A percentile compares a stretch with the other conserved stretches of the same genome.
Conservation (phyloP, 2,329 filamentous ascomycete genomes). For the Scytalidium lignicola region DNA sequence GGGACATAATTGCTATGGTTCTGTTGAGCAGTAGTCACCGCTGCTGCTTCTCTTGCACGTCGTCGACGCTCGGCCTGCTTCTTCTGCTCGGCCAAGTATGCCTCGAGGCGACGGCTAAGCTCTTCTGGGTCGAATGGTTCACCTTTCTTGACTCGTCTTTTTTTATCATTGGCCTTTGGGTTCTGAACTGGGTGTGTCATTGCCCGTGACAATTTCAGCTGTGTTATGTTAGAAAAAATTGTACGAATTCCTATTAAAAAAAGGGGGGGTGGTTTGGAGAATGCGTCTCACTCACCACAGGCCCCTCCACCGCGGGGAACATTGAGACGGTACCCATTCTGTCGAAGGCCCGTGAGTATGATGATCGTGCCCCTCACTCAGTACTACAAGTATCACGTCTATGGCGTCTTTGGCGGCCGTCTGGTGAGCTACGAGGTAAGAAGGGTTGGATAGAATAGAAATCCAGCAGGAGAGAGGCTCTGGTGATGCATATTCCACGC, state of each 20-base stretch:
- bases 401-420: not conserved
- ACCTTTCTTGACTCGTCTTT: constrained; percentile 20
- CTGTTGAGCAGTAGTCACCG: constrained; percentile 8
- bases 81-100: constrained; percentile 47
- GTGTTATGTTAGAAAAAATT: constrained; percentile 7
- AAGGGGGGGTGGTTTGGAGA: not conserved
- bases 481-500: not conserved
- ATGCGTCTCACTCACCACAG: constrained; percentile 6
- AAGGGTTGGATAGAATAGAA: not conserved
- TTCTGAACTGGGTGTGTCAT: constrained; percentile 21
- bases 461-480: not conserved
- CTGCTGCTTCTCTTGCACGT: constrained; percentile 14
- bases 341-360: not conserved
- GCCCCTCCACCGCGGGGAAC: constrained; percentile 4
- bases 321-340: constrained; percentile 7
- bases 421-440: not conserved
- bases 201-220: constrained; percentile 18
- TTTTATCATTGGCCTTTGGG: constrained; percentile 10
- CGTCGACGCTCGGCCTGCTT: constrained; percentile 25
- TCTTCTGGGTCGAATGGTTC: constrained; percentile 50
- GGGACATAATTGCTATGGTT: constrained; percentile 37
- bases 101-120: constrained; percentile 44
- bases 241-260: not conserved
- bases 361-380: not conserved
- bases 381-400: not conserved